Base-by-base conservation (phyloP, 2,329 filamentous ascomycete species). In the Tolypocladium tropicale region DNA sequence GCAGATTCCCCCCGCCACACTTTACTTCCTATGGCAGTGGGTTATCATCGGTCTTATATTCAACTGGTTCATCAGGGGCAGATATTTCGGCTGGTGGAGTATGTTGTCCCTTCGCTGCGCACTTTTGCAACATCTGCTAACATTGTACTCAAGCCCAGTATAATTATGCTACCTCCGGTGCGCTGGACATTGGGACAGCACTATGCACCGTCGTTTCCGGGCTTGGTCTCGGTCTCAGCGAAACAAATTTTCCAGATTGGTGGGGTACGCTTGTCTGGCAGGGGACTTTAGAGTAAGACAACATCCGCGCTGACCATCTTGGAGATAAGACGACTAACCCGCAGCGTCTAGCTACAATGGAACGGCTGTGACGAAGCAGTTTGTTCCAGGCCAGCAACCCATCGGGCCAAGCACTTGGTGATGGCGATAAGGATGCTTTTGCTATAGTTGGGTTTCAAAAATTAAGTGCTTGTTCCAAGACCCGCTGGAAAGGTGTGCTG, bases 101-200 rank as follows among this genome's bases (percentile, higher is more conserved):
- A 62, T 61, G 61, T 84, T 7, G 12, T 23, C 51, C 6, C 5
- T 11, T 3, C 12, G 3, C n/a, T 10, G n/a, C n/a, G n/a, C 14
- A 0, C 16, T 50, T 9, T 25, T n/a, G 5, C 10, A 23, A 4
- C 16, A 16, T n/a, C 14, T 11, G 41, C 30, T 36, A 39, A 57
- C 53, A 16, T 14, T 4, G 18, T 6, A 28, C 12, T 2, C 11
- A 39, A 60, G 59, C 55, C 32, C 62, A 56, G 11, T 84, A 82
- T 70, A 84, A 83, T 68, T 84, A 83, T 57, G 74, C 81, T 54
- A 70, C 80, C 0, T 82, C 80, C 7, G 81, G 80, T 0, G 80
- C 78, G 2, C 71, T 84, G 36, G 81, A 83, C 53, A 77, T 78
- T 41, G 82, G 80, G n/a, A 75, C 82, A 1, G 79, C 78, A 0